phyloP scores from a whole-genome alignment of 345 rosid genomes.

The Cardamine occulta region DNA sequence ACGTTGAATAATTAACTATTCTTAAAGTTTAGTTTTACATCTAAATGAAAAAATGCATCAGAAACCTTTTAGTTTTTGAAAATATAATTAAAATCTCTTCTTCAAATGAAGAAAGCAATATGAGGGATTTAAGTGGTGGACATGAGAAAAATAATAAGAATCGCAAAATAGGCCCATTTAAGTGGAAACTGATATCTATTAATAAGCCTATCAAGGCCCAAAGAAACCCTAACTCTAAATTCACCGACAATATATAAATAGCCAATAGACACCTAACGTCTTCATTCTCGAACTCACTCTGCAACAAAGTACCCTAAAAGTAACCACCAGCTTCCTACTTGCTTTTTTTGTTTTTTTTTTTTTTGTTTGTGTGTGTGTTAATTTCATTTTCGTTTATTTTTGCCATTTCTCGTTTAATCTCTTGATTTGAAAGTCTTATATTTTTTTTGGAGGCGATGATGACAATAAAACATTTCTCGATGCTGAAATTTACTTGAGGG shows the following conservation, averaged over 20 bases:
- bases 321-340: background rate
- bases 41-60: no score
- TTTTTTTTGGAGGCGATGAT: conserved; percentile 33
- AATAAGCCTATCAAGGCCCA: conserved; percentile 17
- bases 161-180: background rate
- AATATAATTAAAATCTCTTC: no score
- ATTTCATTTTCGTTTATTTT: background rate
- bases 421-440: background rate
- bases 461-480: conserved; percentile 46
- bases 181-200: background rate
- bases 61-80: no score
- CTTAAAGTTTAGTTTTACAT: no score
- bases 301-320: background rate
- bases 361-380: background rate
- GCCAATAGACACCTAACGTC: background rate
- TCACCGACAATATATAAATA: conserved; percentile 14
- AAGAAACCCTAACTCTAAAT: conserved; percentile 27
- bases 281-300: background rate
- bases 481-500: conserved; percentile 47
- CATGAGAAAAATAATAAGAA: no score
- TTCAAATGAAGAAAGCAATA: no score
- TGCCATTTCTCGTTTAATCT: background rate
- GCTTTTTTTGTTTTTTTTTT: background rate
- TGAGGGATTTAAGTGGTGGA: no score
- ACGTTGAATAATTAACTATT: no score